Evolutionary conservation across 2,329 filamentous ascomycete genomes (phyloP), one percentile per base, ranked within the genome.

Genomic region (Balansia obtecta): DNA sequence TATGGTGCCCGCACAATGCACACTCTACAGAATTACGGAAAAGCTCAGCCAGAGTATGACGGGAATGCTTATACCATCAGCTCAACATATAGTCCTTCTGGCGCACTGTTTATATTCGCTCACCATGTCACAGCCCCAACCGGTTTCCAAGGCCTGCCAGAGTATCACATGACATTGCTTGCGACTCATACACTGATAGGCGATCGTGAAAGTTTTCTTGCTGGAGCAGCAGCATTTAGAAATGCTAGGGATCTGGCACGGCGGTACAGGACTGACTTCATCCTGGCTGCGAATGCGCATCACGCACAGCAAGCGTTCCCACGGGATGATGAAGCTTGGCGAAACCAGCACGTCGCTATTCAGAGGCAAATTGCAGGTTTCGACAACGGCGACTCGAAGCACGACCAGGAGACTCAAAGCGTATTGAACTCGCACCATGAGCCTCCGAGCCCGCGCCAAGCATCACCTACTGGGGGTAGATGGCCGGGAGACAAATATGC

Each of bases 141-240:
- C 7, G 16, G 18, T 34, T 62, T 61, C 20, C 15, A 20, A 44
- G 15, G 2, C n/a, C 27, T 6, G 12, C 30, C 63, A 32, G 62
- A 64, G 51, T 73, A 46, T 32, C 45, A 46, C 33, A 72, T 71
- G 66, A 70, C 64, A 16, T 56, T 63, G 46, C 6, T 71, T 6
- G 51, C 56, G 0, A 27, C n/a, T 9, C 22, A 5, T 12, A 7
- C 4, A 18, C 37, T 46, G 45, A 38, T 16, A 10, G 32, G 12
- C 10, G 34, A 18, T 20, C 13, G 13, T 9, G 45, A 46, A 13
- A 18, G 13, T 18, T 46, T 38, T 33, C 5, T 8, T 13, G 2
- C 13, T 9, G 45, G 43, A 20, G 45, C 45, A 15, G 37, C 33
- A 6, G 27, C 45, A 37, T 37, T 22, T 16, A 13, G 45, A 15